Base-by-base conservation (phyloP, 352 stramenopile genomes). In the Pythium brachiatum region DNA sequence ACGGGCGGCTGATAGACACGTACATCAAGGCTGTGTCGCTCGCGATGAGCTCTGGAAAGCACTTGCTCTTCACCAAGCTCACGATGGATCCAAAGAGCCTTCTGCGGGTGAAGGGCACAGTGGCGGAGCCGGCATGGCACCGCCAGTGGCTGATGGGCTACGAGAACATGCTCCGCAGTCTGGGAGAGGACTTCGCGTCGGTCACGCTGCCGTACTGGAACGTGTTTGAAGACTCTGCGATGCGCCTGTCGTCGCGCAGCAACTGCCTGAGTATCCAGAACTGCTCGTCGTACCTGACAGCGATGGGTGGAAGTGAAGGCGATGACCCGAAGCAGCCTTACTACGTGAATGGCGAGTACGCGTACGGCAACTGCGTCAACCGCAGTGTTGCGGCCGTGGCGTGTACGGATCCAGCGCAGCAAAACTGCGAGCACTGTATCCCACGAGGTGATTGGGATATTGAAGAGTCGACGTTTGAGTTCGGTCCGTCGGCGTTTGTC, bases 361-460 rank as follows among this genome's bases (percentile, higher is more conserved):
- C 61, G 13, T 50, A 66, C 18, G 82, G 78, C 15, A 88, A 88
- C 60, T 91, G 82, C 34, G 78, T 82, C 23, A 85, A 85, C 51
- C 59, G 23, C 7, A 84, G 76, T 25, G 68, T 89, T 20, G 73
- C 78, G 2, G 71, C 57, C 3, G 68, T 72, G 15, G 79, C 78
- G 0, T 89, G 79, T 48, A 74, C 78, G 1, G 63, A 73, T 16
- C 73, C 23, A 31, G 53, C 62, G 7, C 64, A 60, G 7, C 23
- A 25, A n/a, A 74, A 69, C 27, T 89, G 81, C 32, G 81, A 90
- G 60, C 68, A 77, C 15, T 90, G 81, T 52, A 68, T 90, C 18
- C 78, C 79, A 0, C 78, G 81, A 36, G 81, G 81, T 23, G 79
- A 90, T 46, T 90, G 81, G 81, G 62, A 73, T 53, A 78, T 90